Conservation (phyloP, 208 protist genomes). For the Wallacemonas sp. region DNA sequence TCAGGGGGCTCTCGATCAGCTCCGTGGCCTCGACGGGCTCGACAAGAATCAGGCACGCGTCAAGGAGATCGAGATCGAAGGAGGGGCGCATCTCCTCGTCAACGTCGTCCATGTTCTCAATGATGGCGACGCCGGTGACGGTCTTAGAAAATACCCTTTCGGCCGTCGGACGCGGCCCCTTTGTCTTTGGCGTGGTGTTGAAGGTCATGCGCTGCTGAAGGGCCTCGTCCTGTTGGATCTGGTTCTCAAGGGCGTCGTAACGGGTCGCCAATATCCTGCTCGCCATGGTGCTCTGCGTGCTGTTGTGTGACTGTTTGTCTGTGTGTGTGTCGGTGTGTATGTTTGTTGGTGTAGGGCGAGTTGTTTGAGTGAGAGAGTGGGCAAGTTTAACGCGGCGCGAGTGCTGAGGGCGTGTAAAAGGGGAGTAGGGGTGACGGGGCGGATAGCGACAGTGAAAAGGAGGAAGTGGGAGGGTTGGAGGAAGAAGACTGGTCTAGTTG, state of each 20-base stretch:
- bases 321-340: too few species aligned
- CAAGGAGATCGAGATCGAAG: not conserved
- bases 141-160: not conserved
- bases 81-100: conserved; percentile 10
- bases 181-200: not conserved
- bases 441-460: too few species aligned
- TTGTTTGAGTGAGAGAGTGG: too few species aligned
- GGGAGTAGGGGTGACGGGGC: too few species aligned
- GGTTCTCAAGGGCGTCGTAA: not conserved
- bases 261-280: not conserved
- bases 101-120: conserved; percentile 20
- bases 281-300: not conserved
- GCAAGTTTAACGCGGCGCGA: too few species aligned
- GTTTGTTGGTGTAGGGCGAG: too few species aligned
- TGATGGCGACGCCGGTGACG: conserved; percentile 1
- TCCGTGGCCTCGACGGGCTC: not conserved
- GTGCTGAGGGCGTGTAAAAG: too few species aligned
- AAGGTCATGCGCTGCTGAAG: conserved; percentile 1
- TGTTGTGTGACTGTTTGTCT: too few species aligned
- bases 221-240: not conserved
- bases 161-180: not conserved
- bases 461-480: too few species aligned
- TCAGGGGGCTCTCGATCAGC: not conserved
- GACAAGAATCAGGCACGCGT: not conserved
- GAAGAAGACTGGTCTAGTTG: too few species aligned